These are phyloP conservation scores for Gossypium mustelinum DNA, from an alignment of 345 rosid genomes.

Conservation along the genomic window DNA sequence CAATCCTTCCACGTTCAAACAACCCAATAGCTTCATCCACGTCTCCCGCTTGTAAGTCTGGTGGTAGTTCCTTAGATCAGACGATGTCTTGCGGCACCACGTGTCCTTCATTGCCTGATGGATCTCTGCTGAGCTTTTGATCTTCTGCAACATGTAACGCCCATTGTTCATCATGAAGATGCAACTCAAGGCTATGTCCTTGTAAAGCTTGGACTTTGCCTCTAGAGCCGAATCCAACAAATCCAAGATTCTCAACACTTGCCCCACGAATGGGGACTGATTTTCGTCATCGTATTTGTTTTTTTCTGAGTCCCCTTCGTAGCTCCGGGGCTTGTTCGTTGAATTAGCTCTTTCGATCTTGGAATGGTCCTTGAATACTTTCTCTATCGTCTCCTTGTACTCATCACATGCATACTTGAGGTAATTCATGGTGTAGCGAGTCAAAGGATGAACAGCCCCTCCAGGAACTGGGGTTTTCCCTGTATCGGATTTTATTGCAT, in stretches of 20 bases:
- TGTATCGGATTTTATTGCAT: constrained; percentile 61
- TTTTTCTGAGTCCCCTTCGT: constrained; percentile 10
- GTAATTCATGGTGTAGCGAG: constrained; percentile 87
- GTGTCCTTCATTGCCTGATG: constrained; percentile 55
- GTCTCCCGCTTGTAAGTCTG: constrained; percentile 79
- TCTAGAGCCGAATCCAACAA: constrained; percentile 59
- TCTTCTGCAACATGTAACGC: constrained; percentile 76
- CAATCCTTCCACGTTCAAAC: constrained; percentile 68
- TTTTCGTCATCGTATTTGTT: constrained; percentile 11
- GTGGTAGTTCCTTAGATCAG: constrained; percentile 72
- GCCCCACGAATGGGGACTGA: constrained; percentile 43
- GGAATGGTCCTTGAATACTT: constrained; percentile 64
- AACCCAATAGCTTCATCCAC: constrained; percentile 66
- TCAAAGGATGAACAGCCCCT: constrained; percentile 82
- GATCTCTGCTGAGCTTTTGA: constrained; percentile 63
- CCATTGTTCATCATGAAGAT: constrained; percentile 99
- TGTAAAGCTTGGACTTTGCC: constrained; percentile 64
- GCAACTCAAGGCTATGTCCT: constrained; percentile 52
- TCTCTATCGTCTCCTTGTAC: constrained; percentile 74
- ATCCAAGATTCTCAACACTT: constrained; percentile 62
- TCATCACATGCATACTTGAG: constrained; percentile 72
- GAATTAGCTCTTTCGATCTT: constrained; percentile 65
- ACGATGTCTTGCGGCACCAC: constrained; percentile 73
- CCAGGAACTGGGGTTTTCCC: constrained; percentile 73
- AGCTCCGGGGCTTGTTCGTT: constrained; percentile 26